phyloP scores from a whole-genome alignment of 306 rosid species.

The barrel medic (Medicago truncatula) region DNA sequence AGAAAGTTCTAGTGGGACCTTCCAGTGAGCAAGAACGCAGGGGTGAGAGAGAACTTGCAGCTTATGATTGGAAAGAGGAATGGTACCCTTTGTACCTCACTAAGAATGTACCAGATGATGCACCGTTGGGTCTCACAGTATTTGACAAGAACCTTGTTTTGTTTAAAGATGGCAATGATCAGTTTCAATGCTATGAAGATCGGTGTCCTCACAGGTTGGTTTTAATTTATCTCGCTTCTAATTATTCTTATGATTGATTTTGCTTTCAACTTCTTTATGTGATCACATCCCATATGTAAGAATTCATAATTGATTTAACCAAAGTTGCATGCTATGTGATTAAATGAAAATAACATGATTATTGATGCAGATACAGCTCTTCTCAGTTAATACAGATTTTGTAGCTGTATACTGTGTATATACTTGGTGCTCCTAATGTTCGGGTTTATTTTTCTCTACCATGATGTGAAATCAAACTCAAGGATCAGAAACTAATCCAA shows the following conservation, averaged over 20 bases:
- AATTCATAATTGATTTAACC: not conserved
- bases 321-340: not conserved
- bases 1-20: constrained; percentile 56
- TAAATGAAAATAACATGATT: constrained; percentile 6
- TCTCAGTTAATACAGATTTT: not conserved
- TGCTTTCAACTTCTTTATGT: not conserved
- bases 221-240: not conserved
- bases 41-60: constrained; percentile 52
- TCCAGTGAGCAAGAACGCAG: constrained; percentile 57
- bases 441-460: not conserved
- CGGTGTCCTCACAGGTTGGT: constrained; percentile 91
- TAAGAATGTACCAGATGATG: constrained; percentile 73
- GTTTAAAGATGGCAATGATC: constrained; percentile 62
- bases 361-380: not conserved
- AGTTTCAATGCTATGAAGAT: constrained; percentile 75
- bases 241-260: not conserved
- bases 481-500: not conserved
- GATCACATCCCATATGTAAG: constrained; percentile 8
- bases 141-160: constrained; percentile 77
- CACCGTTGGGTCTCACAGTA: constrained; percentile 85
- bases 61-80: constrained; percentile 86
- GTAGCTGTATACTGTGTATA: not conserved
- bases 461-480: not conserved
- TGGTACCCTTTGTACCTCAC: constrained; percentile 95
- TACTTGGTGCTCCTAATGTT: not conserved